phyloP scores from a whole-genome alignment of 306 rosid genomes.

The Dicorynia guianensis region DNA sequence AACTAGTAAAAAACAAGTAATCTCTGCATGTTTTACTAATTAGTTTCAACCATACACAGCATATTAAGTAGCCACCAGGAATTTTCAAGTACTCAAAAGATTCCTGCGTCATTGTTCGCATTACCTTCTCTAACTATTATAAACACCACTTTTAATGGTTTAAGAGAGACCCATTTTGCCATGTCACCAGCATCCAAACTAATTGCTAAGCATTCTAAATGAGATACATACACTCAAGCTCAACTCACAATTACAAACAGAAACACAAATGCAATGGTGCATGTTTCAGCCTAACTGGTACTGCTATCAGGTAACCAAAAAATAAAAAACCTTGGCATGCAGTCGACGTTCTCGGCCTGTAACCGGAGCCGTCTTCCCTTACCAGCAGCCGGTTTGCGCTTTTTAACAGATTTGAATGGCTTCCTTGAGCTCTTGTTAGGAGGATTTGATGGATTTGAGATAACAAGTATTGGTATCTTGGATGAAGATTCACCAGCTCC shows the following conservation, averaged over 20 bases:
- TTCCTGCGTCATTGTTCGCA: neutral
- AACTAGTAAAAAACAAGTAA: conserved; percentile 19
- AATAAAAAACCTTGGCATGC: conserved; percentile 52
- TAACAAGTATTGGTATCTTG: conserved; percentile 51
- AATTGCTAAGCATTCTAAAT: neutral
- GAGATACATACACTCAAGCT: neutral
- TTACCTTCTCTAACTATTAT: neutral
- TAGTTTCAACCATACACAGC: neutral
- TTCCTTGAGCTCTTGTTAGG: conserved; percentile 31
- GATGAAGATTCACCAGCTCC: too few species aligned
- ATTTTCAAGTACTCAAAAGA: neutral
- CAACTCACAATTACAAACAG: neutral
- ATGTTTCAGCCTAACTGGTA: neutral
- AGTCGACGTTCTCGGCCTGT: conserved; percentile 56
- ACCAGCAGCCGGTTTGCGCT: conserved; percentile 22
- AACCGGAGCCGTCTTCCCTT: conserved; percentile 41
- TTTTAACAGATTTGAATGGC: conserved; percentile 39
- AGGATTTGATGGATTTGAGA: conserved; percentile 37
- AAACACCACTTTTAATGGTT: neutral
- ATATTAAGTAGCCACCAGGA: neutral
- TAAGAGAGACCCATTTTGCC: neutral
- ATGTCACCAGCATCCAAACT: neutral
- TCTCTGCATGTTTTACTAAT: neutral
- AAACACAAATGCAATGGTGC: neutral
- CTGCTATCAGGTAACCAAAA: too few species aligned